Base-by-base conservation (phyloP, 2,329 filamentous ascomycete species). In the Ambrosiella beaveri region DNA sequence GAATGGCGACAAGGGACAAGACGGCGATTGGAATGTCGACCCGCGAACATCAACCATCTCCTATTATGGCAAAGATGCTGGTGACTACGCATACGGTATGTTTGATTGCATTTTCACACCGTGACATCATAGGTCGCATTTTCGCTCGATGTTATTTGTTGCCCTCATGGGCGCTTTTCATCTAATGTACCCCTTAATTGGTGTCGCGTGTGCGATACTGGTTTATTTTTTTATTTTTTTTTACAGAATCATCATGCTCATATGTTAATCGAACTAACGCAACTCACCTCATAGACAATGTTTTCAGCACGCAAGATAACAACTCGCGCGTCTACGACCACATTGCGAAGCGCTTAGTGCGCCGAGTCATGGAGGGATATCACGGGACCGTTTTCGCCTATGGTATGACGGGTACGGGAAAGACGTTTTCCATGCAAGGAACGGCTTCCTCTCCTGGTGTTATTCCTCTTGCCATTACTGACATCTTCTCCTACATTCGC, bases 371-470 rank as follows among this genome's bases (percentile, higher is more conserved):
- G 93, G 93, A 98, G 73, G 93, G 93, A 47, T 98, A 97, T 68
- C 91, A 97, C 66, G 93, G 91, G 60, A 98, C 93, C 0, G 93
- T 98, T 27, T 97, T 98, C 68, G 91, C 91, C 15, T 98, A 98
- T 69, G 93, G 93, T 67, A 97, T 97, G 90, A 98, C 93, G 97
- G 93, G 93, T 62, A 97, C 93, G 0, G 93, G 93, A 64, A 98
- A 98, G 74, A 98, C 93, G 0, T 98, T 97, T 69, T 97, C 91
- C 44, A 98, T 98, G 93, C 93, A 98, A 73, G 93, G 93, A 64
- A 98, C 93, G 9, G 89, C 90, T 51, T 88, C 87, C 2, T 95
- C 89, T 44, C 93, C 93, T 1, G 93, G 93, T 72, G 93, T 98
- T 36, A 98, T 98, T 58, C 93, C 93, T 6, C 76, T 97, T 44